Evolutionary conservation across 1,284 basidiomycete genomes (phyloP), one percentile per base, ranked within the genome.

Genomic region (Inonotus obliquus): DNA sequence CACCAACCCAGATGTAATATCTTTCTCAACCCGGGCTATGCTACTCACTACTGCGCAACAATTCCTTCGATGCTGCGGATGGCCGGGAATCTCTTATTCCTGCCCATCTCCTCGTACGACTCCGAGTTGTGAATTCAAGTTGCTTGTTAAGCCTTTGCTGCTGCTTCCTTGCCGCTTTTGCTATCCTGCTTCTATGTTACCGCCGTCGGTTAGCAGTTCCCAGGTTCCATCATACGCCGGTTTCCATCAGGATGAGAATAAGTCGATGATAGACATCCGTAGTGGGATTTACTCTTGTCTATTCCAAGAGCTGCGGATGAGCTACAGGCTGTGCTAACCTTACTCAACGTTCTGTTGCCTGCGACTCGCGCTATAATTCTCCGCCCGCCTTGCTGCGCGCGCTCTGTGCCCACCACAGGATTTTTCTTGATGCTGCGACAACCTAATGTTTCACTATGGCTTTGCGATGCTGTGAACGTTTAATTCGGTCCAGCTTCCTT

Each of bases 11-110:
- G 2, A 17, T 14, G 56, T 57, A 25, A n/a, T 7, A 21, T 37
- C 10, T 47, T 37, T 5, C 21, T 32, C 29, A 41, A 13, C 17
- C 9, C 14, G 39, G 45, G 19, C 25, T 21, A 14, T 25, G 56
- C 56, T 47, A 57, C 48, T 41, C 27, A n/a, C 45, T n/a, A 19
- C 56, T 58, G 56, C 56, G 56, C 56, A 49, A 32, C 44, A 29
- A 37, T 2, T 49, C 35, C 21, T 35, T 52, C n/a, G 51, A 35
- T 19, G 19, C 51, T 52, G 51, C 51, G 51, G 51, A 52, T 19
- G 4, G 17, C 19, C 9, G 13, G n/a, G 6, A 52, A 44, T 10
- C 3, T 7, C 19, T 17, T 44, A 44, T n/a, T 44, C 41, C 6
- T 17, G 41, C 41, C 41, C 41, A 44, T n/a, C n/a, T n/a, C n/a